Percentiles rank a stretch among this genome's conserved stretches.
Evolutionary conservation across 2,329 filamentous ascomycete genomes (phyloP).

Genomic region (Fusarium chuoi): DNA sequence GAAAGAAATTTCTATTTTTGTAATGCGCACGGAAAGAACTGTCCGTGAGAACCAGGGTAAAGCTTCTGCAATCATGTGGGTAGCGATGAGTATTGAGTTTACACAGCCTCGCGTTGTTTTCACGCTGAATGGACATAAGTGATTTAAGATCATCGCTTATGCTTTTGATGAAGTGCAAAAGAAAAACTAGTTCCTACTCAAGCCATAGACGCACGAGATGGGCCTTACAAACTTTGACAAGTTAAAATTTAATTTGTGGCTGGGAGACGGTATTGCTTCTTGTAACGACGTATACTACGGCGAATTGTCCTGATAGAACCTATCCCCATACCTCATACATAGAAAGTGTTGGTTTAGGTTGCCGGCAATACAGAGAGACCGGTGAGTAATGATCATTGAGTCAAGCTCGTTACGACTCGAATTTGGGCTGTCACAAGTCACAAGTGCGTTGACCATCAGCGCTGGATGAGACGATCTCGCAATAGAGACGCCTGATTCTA

Average conservation of each 20-base stretch:
- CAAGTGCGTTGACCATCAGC: not conserved
- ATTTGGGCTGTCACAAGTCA: not conserved
- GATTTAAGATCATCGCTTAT: rapidly evolving
- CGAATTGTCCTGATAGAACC: not conserved
- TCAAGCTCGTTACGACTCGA: not conserved
- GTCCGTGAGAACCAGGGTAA: not conserved
- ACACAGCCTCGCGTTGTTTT: not conserved
- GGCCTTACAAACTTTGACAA: not conserved
- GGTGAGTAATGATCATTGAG: not conserved
- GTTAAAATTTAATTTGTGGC: not conserved
- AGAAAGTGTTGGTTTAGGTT: too few species aligned
- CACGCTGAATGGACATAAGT: not conserved
- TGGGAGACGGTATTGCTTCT: not conserved
- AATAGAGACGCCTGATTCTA: not conserved
- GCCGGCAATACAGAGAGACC: not conserved
- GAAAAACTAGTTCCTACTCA: not conserved
- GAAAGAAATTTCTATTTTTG: not conserved
- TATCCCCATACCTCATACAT: not conserved
- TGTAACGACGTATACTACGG: not conserved
- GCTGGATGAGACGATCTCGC: not conserved
- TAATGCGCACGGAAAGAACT: not conserved
- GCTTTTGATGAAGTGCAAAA: not conserved
- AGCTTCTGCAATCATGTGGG: not conserved
- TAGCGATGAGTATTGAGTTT: too few species aligned
- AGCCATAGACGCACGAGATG: not conserved